Percentiles rank a stretch among this genome's conserved stretches.
Conservation (phyloP, 2,329 filamentous ascomycete genomes). For the Microsporum audouinii region DNA sequence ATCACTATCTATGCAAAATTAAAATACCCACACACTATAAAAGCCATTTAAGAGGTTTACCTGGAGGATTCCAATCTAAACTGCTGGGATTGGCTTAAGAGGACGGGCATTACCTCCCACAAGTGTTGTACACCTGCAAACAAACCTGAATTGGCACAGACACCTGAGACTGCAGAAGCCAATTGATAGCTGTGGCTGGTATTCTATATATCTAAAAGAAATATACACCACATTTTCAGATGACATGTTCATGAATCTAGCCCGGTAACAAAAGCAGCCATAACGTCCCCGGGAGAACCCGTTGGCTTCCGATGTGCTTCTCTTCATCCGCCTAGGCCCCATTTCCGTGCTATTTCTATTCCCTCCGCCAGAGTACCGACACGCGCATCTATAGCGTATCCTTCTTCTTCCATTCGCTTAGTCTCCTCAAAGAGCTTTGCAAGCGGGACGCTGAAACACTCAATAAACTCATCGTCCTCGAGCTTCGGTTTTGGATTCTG, state of each 20-base stretch:
- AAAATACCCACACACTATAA: no score
- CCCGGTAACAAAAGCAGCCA: no score
- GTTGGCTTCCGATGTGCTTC: background rate
- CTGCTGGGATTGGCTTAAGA: background rate
- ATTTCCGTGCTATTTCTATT: constrained; percentile 56
- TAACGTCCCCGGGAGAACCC: no score
- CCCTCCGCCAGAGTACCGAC: constrained; percentile 70
- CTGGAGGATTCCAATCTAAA: background rate
- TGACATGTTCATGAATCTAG: no score
- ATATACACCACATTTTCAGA: no score
- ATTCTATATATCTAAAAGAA: background rate
- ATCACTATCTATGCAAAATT: no score
- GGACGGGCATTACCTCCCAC: no score
- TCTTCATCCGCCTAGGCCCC: constrained; percentile 17
- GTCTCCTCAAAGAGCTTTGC: constrained; percentile 54
- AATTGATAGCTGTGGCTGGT: background rate
- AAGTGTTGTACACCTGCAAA: no score
- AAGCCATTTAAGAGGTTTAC: no score
- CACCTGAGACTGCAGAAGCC: background rate
- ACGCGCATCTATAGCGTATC: constrained; percentile 67
- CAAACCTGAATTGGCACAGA: background rate
- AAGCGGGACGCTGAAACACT: constrained; percentile 60
- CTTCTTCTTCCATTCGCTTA: constrained; percentile 54
- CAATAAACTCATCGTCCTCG: constrained; percentile 73
- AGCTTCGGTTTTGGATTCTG: constrained; percentile 56